These are phyloP conservation scores for Serendipita sp. DNA, from an alignment of 768 basidiomycete genomes.

Conservation along the genomic window DNA sequence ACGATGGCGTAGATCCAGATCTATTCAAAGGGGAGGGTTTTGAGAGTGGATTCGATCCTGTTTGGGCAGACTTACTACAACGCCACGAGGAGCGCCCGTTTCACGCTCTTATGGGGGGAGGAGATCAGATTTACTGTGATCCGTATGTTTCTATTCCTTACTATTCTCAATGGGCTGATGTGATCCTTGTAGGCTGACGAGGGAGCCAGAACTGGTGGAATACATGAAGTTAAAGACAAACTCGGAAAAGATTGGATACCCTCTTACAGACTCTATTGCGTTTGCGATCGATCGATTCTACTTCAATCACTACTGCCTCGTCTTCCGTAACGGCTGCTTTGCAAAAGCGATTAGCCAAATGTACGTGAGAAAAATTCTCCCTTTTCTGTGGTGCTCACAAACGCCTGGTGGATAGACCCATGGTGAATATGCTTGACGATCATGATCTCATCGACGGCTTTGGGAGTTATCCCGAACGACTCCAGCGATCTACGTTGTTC, in stretches of 20 bases:
- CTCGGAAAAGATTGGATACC: slow-evolving; percentile 39
- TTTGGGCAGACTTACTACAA: slow-evolving; percentile 84
- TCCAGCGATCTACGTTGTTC: slow-evolving; percentile 61
- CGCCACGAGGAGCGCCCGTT: slow-evolving; percentile 69
- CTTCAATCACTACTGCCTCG: slow-evolving; percentile 81
- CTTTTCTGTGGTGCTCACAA: not conserved
- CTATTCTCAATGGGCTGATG: not conserved
- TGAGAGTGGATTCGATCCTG: slow-evolving; percentile 68
- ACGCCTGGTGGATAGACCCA: slow-evolving; percentile 35
- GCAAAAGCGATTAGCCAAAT: slow-evolving; percentile 81
- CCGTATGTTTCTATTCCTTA: slow-evolving; percentile 26
- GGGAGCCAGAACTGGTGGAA: slow-evolving; percentile 75
- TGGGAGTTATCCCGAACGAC: slow-evolving; percentile 73
- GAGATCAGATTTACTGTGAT: slow-evolving; percentile 89
- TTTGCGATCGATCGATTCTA: slow-evolving; percentile 70
- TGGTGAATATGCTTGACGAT: slow-evolving; percentile 54
- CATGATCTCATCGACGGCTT: slow-evolving; percentile 54
- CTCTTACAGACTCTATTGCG: slow-evolving; percentile 54
- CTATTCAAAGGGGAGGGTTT: slow-evolving; percentile 73
- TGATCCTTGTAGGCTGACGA: slow-evolving; percentile 37
- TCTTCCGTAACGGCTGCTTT: slow-evolving; percentile 78
- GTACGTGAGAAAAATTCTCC: slow-evolving; percentile 28
- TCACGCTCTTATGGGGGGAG: slow-evolving; percentile 89
- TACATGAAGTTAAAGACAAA: slow-evolving; percentile 57
- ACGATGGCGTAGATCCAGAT: slow-evolving; percentile 67